A percentile compares a stretch with the other conserved stretches of the same genome.
Evolutionary conservation across 306 rosid genomes (phyloP).

Genomic region (Sechiopsis laciniata): DNA sequence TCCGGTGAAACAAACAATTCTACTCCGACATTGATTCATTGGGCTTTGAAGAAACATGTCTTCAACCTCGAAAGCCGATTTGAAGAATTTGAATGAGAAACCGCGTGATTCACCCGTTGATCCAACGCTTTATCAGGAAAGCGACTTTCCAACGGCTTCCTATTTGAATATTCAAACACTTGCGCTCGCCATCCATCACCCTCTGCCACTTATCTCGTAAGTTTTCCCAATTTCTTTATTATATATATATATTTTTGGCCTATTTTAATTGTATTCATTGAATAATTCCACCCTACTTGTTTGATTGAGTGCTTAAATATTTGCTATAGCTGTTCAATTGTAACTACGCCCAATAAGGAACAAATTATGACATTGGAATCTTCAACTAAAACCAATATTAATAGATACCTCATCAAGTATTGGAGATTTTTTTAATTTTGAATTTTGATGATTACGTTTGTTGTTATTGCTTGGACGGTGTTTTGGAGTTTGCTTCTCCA

Average conservation of each 20-base stretch:
- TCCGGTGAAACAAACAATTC: too few species aligned
- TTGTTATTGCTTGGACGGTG: background rate
- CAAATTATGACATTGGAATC: conserved; percentile 8
- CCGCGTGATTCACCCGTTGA: conserved; percentile 10
- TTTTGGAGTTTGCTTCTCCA: conserved; percentile 14
- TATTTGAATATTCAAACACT: background rate
- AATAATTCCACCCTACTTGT: conserved; percentile 8
- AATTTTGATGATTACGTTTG: background rate
- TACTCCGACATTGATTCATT: too few species aligned
- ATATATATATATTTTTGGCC: background rate
- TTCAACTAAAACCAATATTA: conserved; percentile 1
- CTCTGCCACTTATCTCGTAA: conserved; percentile 13
- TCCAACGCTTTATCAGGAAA: conserved; percentile 11
- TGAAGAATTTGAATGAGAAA: background rate
- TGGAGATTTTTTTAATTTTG: background rate
- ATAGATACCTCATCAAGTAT: background rate
- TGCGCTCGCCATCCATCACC: conserved; percentile 3
- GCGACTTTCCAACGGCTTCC: conserved; percentile 18
- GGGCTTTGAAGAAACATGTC: too few species aligned
- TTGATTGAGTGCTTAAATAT: background rate
- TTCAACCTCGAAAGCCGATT: too few species aligned
- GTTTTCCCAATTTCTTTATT: background rate
- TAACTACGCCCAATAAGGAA: too few species aligned
- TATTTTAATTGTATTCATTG: background rate
- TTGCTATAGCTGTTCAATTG: background rate